phyloP scores from a whole-genome alignment of 2,329 filamentous ascomycete species.

The Aspergillus pseudonomiae region DNA sequence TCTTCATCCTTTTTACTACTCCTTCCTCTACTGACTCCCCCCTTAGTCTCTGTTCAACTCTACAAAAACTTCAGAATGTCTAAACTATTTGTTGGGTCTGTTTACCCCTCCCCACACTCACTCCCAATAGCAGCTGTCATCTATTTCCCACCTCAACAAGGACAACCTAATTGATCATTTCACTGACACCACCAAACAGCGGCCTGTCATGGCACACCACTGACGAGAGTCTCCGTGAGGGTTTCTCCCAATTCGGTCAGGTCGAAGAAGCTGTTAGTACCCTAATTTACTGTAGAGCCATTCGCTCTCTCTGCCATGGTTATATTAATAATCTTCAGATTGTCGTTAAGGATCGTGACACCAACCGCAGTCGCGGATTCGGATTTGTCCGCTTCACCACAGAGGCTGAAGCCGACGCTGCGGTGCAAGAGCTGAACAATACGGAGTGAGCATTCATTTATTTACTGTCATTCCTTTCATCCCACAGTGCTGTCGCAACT shows the following conservation, averaged over 20 bases:
- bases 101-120: constrained; percentile 8
- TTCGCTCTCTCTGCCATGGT: background rate
- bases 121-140: background rate
- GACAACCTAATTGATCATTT: background rate
- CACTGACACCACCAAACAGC: constrained; percentile 50
- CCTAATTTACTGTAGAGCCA: background rate
- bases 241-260: constrained; percentile 88
- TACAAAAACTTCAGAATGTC: constrained; percentile 63
- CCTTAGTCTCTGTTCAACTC: constrained; percentile 5
- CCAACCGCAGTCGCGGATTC: constrained; percentile 93
- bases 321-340: constrained; percentile 60
- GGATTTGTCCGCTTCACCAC: constrained; percentile 86
- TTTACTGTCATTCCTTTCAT: constrained; percentile 10
- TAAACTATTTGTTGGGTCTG: constrained; percentile 94
- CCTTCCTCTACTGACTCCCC: constrained; percentile 9
- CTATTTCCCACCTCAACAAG: constrained; percentile 15
- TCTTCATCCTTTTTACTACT: background rate
- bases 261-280: constrained; percentile 92
- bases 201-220: constrained; percentile 99
- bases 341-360: constrained; percentile 97
- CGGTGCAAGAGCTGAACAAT: constrained; percentile 50
- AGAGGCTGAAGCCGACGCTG: constrained; percentile 46
- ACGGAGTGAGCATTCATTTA: constrained; percentile 66
- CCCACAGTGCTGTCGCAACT: constrained; percentile 21
- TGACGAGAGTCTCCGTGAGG: constrained; percentile 79